These are phyloP conservation scores for Botrytis tulipae DNA, from an alignment of 2,329 filamentous ascomycete species.

Conservation along the genomic window DNA sequence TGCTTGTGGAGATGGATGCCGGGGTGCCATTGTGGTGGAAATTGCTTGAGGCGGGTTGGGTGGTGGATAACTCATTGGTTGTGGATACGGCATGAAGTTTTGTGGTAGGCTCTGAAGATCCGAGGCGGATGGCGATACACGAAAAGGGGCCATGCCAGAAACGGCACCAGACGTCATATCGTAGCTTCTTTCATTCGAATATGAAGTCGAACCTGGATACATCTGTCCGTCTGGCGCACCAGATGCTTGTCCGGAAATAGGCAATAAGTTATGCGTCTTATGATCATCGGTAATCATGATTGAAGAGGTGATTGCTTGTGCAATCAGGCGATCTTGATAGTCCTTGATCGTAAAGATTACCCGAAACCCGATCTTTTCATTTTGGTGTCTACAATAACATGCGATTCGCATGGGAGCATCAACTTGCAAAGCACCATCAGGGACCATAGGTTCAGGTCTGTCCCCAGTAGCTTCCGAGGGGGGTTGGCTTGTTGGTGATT, in stretches of 20 bases:
- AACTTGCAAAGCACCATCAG: slow-evolving; percentile 67
- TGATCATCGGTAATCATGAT: slow-evolving; percentile 99
- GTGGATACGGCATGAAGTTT: slow-evolving; percentile 41
- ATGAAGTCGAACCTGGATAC: slow-evolving; percentile 45
- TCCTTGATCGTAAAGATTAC: slow-evolving; percentile 96
- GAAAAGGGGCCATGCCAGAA: slow-evolving; percentile 47
- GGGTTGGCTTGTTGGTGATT: slow-evolving; percentile 55
- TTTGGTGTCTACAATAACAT: slow-evolving; percentile 94
- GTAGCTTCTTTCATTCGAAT: slow-evolving; percentile 36
- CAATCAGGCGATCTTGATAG: slow-evolving; percentile 69
- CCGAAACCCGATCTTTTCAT: slow-evolving; percentile 86
- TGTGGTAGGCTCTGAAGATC: slow-evolving; percentile 61
- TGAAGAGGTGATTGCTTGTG: slow-evolving; percentile 79
- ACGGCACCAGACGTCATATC: slow-evolving; percentile 29
- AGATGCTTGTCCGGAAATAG: slow-evolving; percentile 37
- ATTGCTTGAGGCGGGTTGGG: slow-evolving; percentile 41
- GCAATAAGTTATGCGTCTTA: slow-evolving; percentile 68
- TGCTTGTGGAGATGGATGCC: slow-evolving; percentile 64
- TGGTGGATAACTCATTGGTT: slow-evolving; percentile 34
- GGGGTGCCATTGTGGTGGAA: slow-evolving; percentile 53
- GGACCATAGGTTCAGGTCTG: slow-evolving; percentile 47
- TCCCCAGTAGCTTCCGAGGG: slow-evolving; percentile 47
- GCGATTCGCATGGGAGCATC: slow-evolving; percentile 93
- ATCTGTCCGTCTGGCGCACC: slow-evolving; percentile 37
- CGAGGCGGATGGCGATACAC: slow-evolving; percentile 58